Evolutionary conservation across 805 yeast species (phyloP).

Genomic region (Allodekkera sacchari): DNA sequence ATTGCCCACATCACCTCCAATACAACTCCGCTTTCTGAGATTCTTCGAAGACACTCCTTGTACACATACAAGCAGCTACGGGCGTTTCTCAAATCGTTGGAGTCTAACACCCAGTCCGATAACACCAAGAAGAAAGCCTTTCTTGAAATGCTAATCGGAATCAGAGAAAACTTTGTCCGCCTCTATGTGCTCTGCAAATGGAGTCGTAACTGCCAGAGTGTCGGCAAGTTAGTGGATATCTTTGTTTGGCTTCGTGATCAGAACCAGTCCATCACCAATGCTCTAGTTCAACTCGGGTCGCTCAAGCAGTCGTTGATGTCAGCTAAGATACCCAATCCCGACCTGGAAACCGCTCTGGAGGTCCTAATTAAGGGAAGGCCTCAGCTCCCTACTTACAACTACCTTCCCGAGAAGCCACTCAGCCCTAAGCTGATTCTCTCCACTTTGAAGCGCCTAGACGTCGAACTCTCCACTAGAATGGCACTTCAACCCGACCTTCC

Average conservation of each 20-base stretch:
- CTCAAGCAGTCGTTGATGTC: slow-evolving; percentile 66
- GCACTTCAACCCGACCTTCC: slow-evolving; percentile 65
- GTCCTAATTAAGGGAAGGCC: slow-evolving; percentile 77
- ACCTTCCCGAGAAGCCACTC: slow-evolving; percentile 41
- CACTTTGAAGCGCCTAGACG: slow-evolving; percentile 61
- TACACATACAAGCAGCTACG: slow-evolving; percentile 57
- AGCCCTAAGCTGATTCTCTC: slow-evolving; percentile 48
- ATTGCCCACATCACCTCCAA: slow-evolving; percentile 70
- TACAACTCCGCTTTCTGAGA: slow-evolving; percentile 53
- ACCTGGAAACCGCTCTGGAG: slow-evolving; percentile 77
- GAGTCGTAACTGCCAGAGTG: slow-evolving; percentile 67
- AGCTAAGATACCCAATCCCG: slow-evolving; percentile 91
- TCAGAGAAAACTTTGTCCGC: slow-evolving; percentile 79
- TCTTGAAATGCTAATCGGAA: slow-evolving; percentile 55
- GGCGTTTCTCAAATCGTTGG: slow-evolving; percentile 52
- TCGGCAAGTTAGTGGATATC: slow-evolving; percentile 72
- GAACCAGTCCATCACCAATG: slow-evolving; percentile 54
- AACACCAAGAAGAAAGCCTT: slow-evolving; percentile 58
- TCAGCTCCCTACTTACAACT: slow-evolving; percentile 55
- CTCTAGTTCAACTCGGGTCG: slow-evolving; percentile 60
- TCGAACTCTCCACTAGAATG: slow-evolving; percentile 63
- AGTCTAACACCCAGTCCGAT: slow-evolving; percentile 45
- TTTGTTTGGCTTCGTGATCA: slow-evolving; percentile 83
- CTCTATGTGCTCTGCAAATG: slow-evolving; percentile 83
- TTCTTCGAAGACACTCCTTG: slow-evolving; percentile 50